Evolutionary conservation across 306 rosid species (phyloP).

Genomic region (Boehmeria nivea): DNA sequence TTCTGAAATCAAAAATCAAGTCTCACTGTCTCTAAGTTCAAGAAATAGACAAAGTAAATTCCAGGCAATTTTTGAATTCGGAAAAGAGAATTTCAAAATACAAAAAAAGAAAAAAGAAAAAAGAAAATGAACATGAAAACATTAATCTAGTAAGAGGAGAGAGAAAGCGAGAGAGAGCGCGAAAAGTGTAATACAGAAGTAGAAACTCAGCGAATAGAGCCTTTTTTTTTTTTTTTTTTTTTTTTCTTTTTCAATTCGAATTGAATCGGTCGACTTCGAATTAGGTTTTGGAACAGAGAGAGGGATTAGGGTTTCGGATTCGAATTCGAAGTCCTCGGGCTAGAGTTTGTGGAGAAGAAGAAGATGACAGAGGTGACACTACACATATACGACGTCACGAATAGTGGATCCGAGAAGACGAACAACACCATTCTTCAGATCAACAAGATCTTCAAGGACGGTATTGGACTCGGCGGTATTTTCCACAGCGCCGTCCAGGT

Average conservation of each 20-base stretch:
- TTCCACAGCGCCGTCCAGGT: conserved; percentile 99
- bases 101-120: background rate
- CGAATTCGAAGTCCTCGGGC: background rate
- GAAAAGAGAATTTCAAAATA: background rate
- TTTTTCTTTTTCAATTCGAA: too few species aligned
- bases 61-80: background rate
- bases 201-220: background rate
- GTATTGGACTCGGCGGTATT: conserved; percentile 94
- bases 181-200: conserved; percentile 3
- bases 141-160: too few species aligned
- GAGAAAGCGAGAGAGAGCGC: background rate
- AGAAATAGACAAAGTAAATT: background rate
- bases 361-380: conserved; percentile 75
- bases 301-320: background rate
- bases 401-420: conserved; percentile 98
- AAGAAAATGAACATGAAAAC: too few species aligned
- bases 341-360: conserved; percentile 25
- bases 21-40: background rate
- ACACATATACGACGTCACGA: conserved; percentile 91
- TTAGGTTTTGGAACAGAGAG: conserved; percentile 7
- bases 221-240: too few species aligned
- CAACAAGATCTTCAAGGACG: conserved; percentile 98
- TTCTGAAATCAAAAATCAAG: background rate
- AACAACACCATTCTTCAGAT: conserved; percentile 88
- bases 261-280: too few species aligned